Evolutionary conservation across 1,284 basidiomycete genomes (phyloP), one percentile per base, ranked within the genome.

Genomic region (Apiotrichum veenhuisii): DNA sequence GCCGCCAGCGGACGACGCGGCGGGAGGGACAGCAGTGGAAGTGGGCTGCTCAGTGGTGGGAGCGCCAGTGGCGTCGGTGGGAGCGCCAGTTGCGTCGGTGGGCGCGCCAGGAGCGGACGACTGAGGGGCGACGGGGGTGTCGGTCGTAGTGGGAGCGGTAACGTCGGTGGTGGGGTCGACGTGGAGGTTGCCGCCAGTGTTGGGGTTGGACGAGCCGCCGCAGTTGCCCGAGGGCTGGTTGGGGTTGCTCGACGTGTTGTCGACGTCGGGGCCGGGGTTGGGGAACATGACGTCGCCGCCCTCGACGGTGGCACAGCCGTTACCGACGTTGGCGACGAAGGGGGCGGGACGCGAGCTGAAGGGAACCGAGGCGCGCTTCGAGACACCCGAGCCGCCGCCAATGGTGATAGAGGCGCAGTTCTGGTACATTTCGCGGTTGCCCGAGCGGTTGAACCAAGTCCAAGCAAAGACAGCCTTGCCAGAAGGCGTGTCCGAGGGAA

Each of bases 331-430:
- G 55, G 77, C 77, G 38, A 75, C 69, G 60, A 78, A 79, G 23
- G 72, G 71, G 15, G 65, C 58, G 1, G 78, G 78, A 50, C 59
- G 55, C 27, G 36, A 64, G 53, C 59, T 22, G 25, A 50, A 58
- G 30, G 46, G 15, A 38, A n/a, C n/a, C 25, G 34, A 46, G 36
- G 36, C 59, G 45, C 40, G 40, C 20, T 48, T 41, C 20, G 69
- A 68, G 2, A 63, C 61, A 25, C 69, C 71, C 5, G n/a, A n/a
- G 23, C 72, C 66, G 27, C 64, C 62, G 8, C 64, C 63, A 52
- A 79, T 73, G 30, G 69, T 72, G 50, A 79, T 71, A 11, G 70
- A 57, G 9, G 77, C 77, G 55, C 78, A 79, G 62, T 78, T 77
- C 61, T 73, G 69, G 70, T 79, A 73, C 70, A 75, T 72, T 47